phyloP scores from a whole-genome alignment of 2,329 filamentous ascomycete species.

The Fusarium penzigii region DNA sequence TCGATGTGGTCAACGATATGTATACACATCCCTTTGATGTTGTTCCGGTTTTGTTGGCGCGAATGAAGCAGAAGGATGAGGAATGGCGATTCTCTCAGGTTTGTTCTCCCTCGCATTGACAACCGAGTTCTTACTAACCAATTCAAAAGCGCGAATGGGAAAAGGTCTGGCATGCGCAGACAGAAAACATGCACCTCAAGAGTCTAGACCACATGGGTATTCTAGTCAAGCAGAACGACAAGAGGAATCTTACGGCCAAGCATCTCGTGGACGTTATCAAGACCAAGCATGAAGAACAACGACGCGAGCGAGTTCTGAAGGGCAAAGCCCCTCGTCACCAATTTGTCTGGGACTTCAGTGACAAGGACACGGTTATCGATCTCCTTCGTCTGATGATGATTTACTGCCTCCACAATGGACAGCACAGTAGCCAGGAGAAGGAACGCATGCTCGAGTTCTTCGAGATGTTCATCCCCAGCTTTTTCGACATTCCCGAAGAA shows the following conservation, averaged over 20 bases:
- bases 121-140: conserved; percentile 2
- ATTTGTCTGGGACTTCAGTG: conserved; percentile 72
- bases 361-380: conserved; percentile 67
- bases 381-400: conserved; percentile 63
- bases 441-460: conserved; percentile 75
- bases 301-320: conserved; percentile 67
- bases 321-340: conserved; percentile 68
- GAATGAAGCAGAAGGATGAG: conserved; percentile 94
- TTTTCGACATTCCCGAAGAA: conserved; percentile 75
- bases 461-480: conserved; percentile 72
- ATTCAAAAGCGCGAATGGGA: conserved; percentile 84
- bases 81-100: conserved; percentile 91
- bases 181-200: conserved; percentile 91
- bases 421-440: conserved; percentile 72
- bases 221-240: conserved; percentile 83
- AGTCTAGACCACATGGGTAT: conserved; percentile 97
- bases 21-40: conserved; percentile 83
- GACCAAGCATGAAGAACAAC: conserved; percentile 88
- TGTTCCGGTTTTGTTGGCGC: conserved; percentile 82
- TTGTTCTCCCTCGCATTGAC: background rate
- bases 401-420: conserved; percentile 67
- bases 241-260: conserved; percentile 87
- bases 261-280: conserved; percentile 88
- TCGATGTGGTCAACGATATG: conserved; percentile 83
- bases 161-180: conserved; percentile 97